Evolutionary conservation across 306 rosid species (phyloP).

Genomic region (Comarum palustre): DNA sequence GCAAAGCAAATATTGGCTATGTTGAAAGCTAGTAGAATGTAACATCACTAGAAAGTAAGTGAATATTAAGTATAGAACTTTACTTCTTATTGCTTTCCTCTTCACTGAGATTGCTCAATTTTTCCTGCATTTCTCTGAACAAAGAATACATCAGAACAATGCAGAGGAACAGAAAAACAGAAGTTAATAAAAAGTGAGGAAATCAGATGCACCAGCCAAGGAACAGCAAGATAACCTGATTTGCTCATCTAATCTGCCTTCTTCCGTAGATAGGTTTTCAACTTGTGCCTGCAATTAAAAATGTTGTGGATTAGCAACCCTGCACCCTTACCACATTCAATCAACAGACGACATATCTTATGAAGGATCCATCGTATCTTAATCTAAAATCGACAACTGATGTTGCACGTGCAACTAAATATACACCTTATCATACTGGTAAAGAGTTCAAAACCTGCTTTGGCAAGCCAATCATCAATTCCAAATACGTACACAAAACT

Average conservation of each 20-base stretch:
- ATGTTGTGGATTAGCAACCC: conserved; percentile 21
- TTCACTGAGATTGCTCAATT: conserved; percentile 76
- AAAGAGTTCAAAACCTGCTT: neutral
- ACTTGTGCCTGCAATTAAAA: conserved; percentile 65
- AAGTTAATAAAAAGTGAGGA: neutral
- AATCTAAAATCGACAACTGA: neutral
- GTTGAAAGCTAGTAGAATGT: conserved; percentile 11
- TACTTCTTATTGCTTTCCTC: conserved; percentile 85
- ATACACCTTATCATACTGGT: neutral
- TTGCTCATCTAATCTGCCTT: conserved; percentile 67
- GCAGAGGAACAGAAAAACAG: neutral
- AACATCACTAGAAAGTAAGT: neutral
- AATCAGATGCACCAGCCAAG: conserved; percentile 24
- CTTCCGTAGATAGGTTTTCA: conserved; percentile 73
- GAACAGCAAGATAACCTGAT: conserved; percentile 58
- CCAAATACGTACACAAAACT: neutral
- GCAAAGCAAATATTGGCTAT: neutral
- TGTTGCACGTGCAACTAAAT: conserved; percentile 1
- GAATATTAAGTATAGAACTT: conserved; percentile 21
- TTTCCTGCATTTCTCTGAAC: conserved; percentile 93
- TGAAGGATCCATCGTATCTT: neutral
- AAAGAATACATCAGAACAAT: conserved; percentile 29
- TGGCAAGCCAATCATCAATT: neutral
- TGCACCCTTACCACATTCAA: neutral
- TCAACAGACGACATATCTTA: neutral